A percentile compares a stretch with the other conserved stretches of the same genome.
Evolutionary conservation across 345 rosid genomes (phyloP).

Genomic region (Noccaea bulbosa): DNA sequence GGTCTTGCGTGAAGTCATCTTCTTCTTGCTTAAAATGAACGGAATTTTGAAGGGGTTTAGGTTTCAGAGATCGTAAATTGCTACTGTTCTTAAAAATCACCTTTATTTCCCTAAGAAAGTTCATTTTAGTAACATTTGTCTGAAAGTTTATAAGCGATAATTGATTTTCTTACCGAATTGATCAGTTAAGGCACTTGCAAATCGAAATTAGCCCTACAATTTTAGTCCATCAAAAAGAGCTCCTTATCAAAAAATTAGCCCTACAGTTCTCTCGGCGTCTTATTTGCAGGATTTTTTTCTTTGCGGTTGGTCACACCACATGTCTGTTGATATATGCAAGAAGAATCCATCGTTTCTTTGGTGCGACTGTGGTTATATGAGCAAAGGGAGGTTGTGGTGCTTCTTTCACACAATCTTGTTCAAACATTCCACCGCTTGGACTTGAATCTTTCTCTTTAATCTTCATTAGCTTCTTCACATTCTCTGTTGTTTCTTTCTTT

Average conservation of each 20-base stretch:
- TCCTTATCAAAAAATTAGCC: neutral
- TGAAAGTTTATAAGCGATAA: neutral
- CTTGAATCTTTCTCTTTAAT: neutral
- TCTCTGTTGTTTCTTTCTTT: neutral
- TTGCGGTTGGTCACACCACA: constrained; percentile 19
- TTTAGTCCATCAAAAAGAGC: neutral
- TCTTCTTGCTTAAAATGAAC: constrained; percentile 1
- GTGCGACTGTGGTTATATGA: constrained; percentile 63
- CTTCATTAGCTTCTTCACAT: neutral
- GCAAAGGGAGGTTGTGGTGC: constrained; percentile 65
- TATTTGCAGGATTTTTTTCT: neutral
- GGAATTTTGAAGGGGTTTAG: neutral
- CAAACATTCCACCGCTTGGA: constrained; percentile 67
- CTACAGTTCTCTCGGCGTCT: constrained; percentile 3
- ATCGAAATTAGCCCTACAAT: constrained; percentile 28
- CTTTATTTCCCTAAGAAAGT: neutral
- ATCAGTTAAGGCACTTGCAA: neutral
- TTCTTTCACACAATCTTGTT: constrained; percentile 53
- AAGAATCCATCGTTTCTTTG: constrained; percentile 46
- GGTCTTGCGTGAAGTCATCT: neutral
- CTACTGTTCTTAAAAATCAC: neutral
- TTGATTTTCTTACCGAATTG: neutral
- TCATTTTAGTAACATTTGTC: constrained; percentile 15
- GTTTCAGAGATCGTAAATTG: neutral
- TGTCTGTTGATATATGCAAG: constrained; percentile 44